Evolutionary conservation across 2,329 filamentous ascomycete species (phyloP).

Genomic region (Pseudogymnoascus pannorum): DNA sequence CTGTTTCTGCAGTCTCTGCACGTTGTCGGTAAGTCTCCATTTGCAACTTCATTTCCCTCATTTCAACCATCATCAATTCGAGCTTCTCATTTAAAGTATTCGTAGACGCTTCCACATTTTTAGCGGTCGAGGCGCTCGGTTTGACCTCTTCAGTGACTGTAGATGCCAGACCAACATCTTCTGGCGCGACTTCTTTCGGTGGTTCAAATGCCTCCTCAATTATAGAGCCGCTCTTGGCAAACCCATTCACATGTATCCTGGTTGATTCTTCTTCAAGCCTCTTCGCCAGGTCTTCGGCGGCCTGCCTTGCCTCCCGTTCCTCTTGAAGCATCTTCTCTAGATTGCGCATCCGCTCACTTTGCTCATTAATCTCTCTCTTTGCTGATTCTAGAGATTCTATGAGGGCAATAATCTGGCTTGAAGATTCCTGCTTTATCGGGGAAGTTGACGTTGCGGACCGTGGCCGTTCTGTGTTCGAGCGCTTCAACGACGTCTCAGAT

Average conservation of each 20-base stretch:
- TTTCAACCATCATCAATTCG: conserved; percentile 69
- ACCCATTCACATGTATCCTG: conserved; percentile 33
- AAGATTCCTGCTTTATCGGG: conserved; percentile 45
- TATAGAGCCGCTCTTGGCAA: conserved; percentile 31
- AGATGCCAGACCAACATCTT: conserved; percentile 10
- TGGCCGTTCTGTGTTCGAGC: conserved; percentile 67
- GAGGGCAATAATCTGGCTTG: conserved; percentile 72
- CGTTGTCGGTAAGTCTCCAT: conserved; percentile 70
- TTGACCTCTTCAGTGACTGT: conserved; percentile 16
- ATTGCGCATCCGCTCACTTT: conserved; percentile 70
- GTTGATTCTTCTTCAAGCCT: conserved; percentile 57
- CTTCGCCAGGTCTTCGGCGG: conserved; percentile 75
- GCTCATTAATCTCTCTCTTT: conserved; percentile 80
- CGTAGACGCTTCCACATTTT: conserved; percentile 33
- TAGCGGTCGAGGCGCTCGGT: conserved; percentile 11
- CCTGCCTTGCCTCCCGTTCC: conserved; percentile 74
- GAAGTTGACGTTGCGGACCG: conserved; percentile 46
- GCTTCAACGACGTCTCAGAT: conserved; percentile 58
- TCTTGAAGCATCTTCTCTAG: conserved; percentile 70
- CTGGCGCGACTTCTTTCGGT: conserved; percentile 29
- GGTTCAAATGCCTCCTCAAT: conserved; percentile 42
- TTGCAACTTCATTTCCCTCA: conserved; percentile 72
- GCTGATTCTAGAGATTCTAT: conserved; percentile 78
- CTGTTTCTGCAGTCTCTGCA: conserved; percentile 73
- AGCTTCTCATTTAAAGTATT: conserved; percentile 60